Evolutionary conservation across 1,284 basidiomycete genomes (phyloP), one percentile per base, ranked within the genome.

Genomic region (Cystobasidium pallidum): DNA sequence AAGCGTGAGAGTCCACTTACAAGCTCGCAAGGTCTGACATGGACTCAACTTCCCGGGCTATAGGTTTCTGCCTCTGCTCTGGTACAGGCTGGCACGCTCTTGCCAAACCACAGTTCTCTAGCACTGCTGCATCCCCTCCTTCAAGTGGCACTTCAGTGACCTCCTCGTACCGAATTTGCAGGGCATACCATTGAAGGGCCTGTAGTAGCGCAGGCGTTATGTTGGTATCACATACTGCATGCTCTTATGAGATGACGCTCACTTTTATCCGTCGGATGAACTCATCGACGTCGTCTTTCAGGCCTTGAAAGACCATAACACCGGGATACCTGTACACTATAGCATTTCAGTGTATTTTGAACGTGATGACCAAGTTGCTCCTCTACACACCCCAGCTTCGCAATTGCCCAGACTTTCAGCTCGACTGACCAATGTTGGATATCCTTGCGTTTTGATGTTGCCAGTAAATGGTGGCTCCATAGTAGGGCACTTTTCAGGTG

Each of bases 141-240:
- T 45, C 13, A 3, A 43, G 24, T 28, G n/a, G 54, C 28, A 11
- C 55, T 15, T 28, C 32, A 28, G 24, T 36, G 19, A 28, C 41
- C 34, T 73, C 72, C 34, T 73, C 72, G 51, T 57, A 68, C 19
- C 72, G 39, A 3, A 73, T 58, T 52, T 67, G 64, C n/a, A 73
- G 36, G 6, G 72, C 72, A 28, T 73, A 65, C 72, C 72, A 73
- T 63, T 73, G 72, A 36, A 72, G 49, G 26, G 63, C 58, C 70
- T 72, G 34, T 26, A 41, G n/a, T 21, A 28, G 4, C 13, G 13
- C 7, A 39, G 36, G 6, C 13, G 7, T 6, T 39, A 6, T 39
- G 36, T 39, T 39, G 7, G 36, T 39, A 6, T 39, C 36, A 39
- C n/a, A n/a, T n/a, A n/a, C n/a, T n/a, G n/a, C n/a, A n/a, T n/a